Conservation (phyloP, 2,329 filamentous ascomycete species). For the Alternaria conjuncta region DNA sequence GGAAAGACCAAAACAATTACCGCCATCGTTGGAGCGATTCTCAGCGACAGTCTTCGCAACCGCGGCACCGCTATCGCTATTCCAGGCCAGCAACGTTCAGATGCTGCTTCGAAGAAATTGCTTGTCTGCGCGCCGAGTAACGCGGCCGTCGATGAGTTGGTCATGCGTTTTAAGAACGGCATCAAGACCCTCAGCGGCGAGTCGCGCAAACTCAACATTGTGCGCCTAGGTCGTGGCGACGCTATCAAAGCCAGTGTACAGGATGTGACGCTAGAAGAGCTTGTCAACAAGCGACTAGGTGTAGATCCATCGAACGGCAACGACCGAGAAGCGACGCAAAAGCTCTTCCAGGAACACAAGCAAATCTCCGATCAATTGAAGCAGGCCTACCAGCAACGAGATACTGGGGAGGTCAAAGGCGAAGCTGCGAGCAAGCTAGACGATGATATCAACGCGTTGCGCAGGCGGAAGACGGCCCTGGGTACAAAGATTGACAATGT, state of each 20-base stretch:
- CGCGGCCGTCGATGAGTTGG: conserved; percentile 93
- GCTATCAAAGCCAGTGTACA: conserved; percentile 88
- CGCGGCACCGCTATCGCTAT: conserved; percentile 56
- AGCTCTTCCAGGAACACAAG: conserved; percentile 75
- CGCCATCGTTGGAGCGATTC: conserved; percentile 88
- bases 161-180: conserved; percentile 87
- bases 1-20: conserved; percentile 99
- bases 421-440: conserved; percentile 71
- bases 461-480: conserved; percentile 76
- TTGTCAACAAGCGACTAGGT: conserved; percentile 77
- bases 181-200: conserved; percentile 78
- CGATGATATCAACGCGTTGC: conserved; percentile 78
- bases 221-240: conserved; percentile 88
- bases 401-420: conserved; percentile 64
- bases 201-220: conserved; percentile 78
- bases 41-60: conserved; percentile 65
- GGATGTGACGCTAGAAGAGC: conserved; percentile 91
- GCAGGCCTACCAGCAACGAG: conserved; percentile 72
- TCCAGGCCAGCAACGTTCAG: conserved; percentile 42
- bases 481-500: conserved; percentile 85
- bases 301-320: conserved; percentile 47
- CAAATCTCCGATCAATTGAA: conserved; percentile 69
- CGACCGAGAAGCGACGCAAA: conserved; percentile 60
- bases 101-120: conserved; percentile 75
- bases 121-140: conserved; percentile 98